Evolutionary conservation across 176 grass and related monocot species (phyloP).

Genomic region (Paspalum notatum): DNA sequence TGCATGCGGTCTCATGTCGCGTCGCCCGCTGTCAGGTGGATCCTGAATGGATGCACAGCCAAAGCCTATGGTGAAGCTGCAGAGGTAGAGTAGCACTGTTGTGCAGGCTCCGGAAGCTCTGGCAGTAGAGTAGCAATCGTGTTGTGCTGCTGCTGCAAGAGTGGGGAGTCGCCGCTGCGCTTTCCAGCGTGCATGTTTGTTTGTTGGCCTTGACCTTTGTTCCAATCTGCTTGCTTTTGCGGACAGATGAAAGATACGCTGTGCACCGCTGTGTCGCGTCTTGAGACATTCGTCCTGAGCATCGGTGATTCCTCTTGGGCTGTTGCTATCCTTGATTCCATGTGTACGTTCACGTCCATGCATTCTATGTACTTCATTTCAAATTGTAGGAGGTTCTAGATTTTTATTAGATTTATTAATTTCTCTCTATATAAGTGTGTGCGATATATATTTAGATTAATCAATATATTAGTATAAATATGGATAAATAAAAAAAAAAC

Average conservation of each 20-base stretch:
- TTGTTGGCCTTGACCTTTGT: background rate
- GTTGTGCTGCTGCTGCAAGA: no score
- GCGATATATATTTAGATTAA: no score
- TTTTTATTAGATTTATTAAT: no score
- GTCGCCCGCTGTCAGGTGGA: background rate
- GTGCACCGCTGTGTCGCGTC: background rate
- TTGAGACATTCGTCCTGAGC: background rate
- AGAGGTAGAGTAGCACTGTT: background rate
- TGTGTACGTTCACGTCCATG: background rate
- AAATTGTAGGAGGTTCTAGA: no score
- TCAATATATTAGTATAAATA: no score
- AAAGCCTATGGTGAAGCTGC: background rate
- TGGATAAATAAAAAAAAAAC: no score
- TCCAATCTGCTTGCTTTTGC: background rate
- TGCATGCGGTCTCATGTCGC: background rate
- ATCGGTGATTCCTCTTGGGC: background rate
- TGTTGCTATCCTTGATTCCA: background rate
- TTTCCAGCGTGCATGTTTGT: no score
- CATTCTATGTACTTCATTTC: no score
- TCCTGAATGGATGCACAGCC: background rate
- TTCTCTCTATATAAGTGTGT: no score
- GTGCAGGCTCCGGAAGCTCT: no score
- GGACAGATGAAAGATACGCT: background rate
- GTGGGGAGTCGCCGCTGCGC: no score
- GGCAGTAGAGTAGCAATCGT: no score